Percentiles rank a stretch among this genome's conserved stretches.
phyloP scores from a whole-genome alignment of 1,284 basidiomycete genomes.

The Phylloboletellus chloephorus region DNA sequence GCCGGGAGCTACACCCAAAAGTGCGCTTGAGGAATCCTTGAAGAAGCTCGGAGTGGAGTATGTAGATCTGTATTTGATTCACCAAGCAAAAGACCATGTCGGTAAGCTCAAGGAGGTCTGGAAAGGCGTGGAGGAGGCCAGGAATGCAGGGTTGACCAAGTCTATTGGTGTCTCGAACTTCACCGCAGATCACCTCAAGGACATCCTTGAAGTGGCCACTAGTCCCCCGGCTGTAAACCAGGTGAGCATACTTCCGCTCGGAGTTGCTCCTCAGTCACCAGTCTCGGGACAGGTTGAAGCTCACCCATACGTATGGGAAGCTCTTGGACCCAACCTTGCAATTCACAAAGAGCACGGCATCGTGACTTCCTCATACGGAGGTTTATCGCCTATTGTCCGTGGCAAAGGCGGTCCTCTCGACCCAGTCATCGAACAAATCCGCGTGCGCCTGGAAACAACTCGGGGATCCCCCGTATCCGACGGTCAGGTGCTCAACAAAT shows the following conservation, averaged over 20 bases:
- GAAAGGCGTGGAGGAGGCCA: constrained; percentile 66
- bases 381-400: constrained; percentile 55
- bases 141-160: constrained; percentile 63
- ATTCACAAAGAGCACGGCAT: constrained; percentile 60
- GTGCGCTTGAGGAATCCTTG: constrained; percentile 49
- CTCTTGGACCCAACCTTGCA: constrained; percentile 49
- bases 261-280: constrained; percentile 3
- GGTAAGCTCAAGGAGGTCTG: constrained; percentile 54
- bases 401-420: constrained; percentile 54
- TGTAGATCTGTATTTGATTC: constrained; percentile 77
- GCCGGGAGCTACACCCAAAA: constrained; percentile 42
- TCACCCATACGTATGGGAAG: constrained; percentile 73
- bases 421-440: constrained; percentile 45
- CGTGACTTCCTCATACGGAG: constrained; percentile 62
- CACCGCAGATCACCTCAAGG: constrained; percentile 57
- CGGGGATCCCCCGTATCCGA: constrained; percentile 44
- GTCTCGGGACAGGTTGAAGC: constrained; percentile 57
- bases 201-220: constrained; percentile 53
- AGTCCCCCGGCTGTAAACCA: constrained; percentile 75
- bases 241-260: constrained; percentile 36
- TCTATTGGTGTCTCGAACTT: constrained; percentile 88
- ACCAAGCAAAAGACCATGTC: constrained; percentile 39
- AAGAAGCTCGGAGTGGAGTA: constrained; percentile 59
- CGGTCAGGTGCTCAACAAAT: constrained; percentile 55
- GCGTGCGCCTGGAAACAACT: constrained; percentile 41